phyloP scores from a whole-genome alignment of 2,329 filamentous ascomycete genomes.

The Sporothrix protearum region DNA sequence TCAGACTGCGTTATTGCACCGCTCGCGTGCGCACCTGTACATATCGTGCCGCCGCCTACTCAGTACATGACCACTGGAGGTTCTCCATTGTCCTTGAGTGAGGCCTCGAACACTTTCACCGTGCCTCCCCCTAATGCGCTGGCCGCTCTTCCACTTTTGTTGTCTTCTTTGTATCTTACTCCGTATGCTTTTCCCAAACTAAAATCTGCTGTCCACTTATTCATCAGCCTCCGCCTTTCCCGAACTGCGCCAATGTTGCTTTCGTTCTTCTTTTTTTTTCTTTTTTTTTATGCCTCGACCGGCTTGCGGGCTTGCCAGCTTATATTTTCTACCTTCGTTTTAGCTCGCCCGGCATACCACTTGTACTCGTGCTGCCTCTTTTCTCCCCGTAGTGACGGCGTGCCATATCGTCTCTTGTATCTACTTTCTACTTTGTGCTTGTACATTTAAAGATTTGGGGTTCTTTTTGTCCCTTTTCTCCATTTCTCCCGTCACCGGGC shows the following conservation, averaged over 20 bases:
- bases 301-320: background rate
- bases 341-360: background rate
- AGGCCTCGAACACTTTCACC: background rate
- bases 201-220: background rate
- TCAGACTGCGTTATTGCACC: background rate
- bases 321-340: background rate
- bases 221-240: background rate
- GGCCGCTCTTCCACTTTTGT: background rate
- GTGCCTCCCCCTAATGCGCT: slow-evolving; percentile 5
- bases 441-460: background rate
- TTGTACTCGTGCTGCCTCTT: background rate
- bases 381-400: background rate
- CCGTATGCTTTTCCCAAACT: background rate
- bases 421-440: background rate
- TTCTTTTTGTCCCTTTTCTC: background rate
- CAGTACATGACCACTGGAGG: background rate
- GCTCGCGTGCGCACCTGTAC: background rate
- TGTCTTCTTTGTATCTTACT: background rate
- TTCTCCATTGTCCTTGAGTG: background rate
- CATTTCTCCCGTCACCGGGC: background rate
- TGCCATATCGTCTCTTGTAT: background rate
- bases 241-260: background rate
- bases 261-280: background rate
- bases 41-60: background rate
- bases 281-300: background rate